Percentiles rank a stretch among this genome's conserved stretches.
Conservation (phyloP, 768 basidiomycete species). For the Paxillus rubicundulus region DNA sequence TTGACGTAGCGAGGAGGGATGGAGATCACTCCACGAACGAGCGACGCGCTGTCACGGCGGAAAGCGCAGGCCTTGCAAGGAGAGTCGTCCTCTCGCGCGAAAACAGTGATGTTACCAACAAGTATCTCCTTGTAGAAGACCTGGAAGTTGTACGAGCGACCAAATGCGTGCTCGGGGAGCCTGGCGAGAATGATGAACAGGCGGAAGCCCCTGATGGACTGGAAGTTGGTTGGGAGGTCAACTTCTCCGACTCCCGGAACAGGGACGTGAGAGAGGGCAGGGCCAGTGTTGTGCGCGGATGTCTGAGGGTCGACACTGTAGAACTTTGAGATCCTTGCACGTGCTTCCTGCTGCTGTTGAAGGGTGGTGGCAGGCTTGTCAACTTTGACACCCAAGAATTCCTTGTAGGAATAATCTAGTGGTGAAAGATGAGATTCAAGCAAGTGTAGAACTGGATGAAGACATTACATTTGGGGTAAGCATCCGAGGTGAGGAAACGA, state of each 20-base stretch:
- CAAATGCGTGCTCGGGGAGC: constrained; percentile 25
- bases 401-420: constrained; percentile 28
- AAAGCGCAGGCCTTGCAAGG: constrained; percentile 25
- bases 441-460: neutral
- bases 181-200: constrained; percentile 24
- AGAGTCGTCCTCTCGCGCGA: constrained; percentile 20
- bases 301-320: constrained; percentile 24
- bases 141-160: constrained; percentile 23
- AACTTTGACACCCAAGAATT: constrained; percentile 26
- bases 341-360: constrained; percentile 18
- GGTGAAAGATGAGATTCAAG: neutral
- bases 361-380: constrained; percentile 12
- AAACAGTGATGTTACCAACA: constrained; percentile 24
- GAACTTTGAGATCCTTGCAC: constrained; percentile 20
- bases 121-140: constrained; percentile 14
- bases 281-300: neutral
- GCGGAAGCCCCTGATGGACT: constrained; percentile 22
- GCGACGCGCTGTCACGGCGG: constrained; percentile 14
- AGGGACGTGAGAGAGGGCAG: constrained; percentile 14
- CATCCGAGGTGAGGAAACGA: constrained; percentile 19
- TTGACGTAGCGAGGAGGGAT: constrained; percentile 21
- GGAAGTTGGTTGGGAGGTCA: constrained; percentile 14
- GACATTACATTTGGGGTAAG: constrained; percentile 22
- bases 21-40: constrained; percentile 26
- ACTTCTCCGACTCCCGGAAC: constrained; percentile 9